phyloP scores from a whole-genome alignment of 768 basidiomycete species.

The Termitomyces sp. region DNA sequence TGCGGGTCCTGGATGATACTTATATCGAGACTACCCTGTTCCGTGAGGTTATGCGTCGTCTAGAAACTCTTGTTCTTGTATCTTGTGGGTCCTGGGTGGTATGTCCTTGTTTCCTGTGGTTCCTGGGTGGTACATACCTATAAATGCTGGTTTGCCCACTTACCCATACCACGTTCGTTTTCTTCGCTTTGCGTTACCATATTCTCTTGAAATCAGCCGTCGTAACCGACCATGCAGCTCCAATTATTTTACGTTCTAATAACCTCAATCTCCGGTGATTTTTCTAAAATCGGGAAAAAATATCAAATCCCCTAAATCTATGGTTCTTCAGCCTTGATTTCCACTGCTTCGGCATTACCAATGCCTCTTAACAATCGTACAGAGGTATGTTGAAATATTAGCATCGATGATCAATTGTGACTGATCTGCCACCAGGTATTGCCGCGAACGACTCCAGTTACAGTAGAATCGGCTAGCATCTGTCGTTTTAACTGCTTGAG shows the following conservation, averaged over 20 bases:
- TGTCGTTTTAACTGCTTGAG: background rate
- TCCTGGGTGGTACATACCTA: background rate
- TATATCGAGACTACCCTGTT: background rate
- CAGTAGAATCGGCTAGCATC: background rate
- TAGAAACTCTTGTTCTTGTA: background rate
- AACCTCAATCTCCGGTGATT: background rate
- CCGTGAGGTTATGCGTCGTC: background rate
- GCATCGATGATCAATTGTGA: background rate
- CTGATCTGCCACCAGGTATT: background rate
- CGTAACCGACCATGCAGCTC: background rate
- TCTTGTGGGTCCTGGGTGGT: background rate
- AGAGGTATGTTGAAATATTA: background rate
- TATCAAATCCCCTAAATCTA: background rate
- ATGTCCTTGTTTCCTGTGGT: too few species aligned
- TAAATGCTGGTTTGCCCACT: background rate
- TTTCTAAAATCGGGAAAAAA: background rate
- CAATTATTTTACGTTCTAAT: background rate
- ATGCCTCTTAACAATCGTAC: background rate
- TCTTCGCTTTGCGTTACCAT: background rate
- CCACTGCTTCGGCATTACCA: background rate
- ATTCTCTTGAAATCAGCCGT: background rate
- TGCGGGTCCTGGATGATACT: background rate
- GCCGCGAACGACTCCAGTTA: too few species aligned
- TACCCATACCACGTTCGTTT: background rate
- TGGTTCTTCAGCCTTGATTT: background rate